A percentile compares a stretch with the other conserved stretches of the same genome.
These are phyloP conservation scores for Exophiala mesophila DNA, from an alignment of 2,329 filamentous ascomycete genomes.

Conservation along the genomic window DNA sequence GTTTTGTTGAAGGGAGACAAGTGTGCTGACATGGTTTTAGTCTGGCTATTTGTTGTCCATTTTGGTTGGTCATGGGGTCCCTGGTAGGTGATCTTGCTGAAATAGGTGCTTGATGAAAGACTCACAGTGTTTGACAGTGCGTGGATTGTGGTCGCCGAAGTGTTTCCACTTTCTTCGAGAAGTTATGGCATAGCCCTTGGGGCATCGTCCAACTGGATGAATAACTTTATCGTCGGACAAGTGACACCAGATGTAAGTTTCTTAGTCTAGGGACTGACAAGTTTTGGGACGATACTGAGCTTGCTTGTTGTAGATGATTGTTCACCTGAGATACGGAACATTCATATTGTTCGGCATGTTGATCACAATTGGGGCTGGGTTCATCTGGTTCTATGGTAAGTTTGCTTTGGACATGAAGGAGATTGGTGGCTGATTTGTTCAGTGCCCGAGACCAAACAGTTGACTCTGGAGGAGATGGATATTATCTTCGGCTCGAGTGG, in stretches of 20 bases:
- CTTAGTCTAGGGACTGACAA: no score
- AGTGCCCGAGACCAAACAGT: conserved; percentile 32
- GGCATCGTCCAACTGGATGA: conserved; percentile 55
- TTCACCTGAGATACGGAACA: conserved; percentile 62
- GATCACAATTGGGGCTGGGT: conserved; percentile 37
- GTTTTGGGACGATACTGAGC: neutral
- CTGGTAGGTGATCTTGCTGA: neutral
- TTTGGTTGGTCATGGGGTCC: conserved; percentile 69
- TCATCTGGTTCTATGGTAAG: conserved; percentile 24
- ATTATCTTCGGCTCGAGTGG: conserved; percentile 50
- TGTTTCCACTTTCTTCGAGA: conserved; percentile 65
- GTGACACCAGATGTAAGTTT: neutral
- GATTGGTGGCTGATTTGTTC: no score
- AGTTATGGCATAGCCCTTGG: conserved; percentile 67
- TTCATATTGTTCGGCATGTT: conserved; percentile 66
- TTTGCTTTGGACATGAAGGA: no score
- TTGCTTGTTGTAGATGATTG: conserved; percentile 57
- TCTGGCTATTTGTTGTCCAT: conserved; percentile 67
- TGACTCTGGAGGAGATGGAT: conserved; percentile 30
- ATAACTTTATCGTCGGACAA: conserved; percentile 7
- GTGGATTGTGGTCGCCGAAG: conserved; percentile 69
- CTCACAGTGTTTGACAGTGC: conserved; percentile 34
- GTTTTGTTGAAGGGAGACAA: no score
- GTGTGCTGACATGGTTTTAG: conserved; percentile 58
- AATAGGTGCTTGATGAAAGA: neutral